phyloP scores from a whole-genome alignment of 2,329 filamentous ascomycete genomes.

The Colletotrichum musae region DNA sequence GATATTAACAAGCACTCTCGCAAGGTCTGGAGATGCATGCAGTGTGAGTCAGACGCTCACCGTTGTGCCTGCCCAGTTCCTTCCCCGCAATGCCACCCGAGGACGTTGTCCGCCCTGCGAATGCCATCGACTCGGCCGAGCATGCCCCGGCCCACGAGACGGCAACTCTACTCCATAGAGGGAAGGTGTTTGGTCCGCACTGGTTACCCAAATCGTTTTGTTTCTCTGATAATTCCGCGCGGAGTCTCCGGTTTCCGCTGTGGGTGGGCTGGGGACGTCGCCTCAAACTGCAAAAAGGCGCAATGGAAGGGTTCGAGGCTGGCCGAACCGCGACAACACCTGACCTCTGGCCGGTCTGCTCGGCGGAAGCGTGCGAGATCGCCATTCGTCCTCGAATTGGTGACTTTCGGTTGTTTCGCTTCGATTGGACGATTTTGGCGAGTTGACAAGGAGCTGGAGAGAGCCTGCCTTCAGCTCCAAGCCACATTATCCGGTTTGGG shows the following conservation, averaged over 20 bases:
- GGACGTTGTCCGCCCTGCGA: neutral
- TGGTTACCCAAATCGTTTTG: slow-evolving; percentile 14
- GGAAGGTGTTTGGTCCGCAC: slow-evolving; percentile 15
- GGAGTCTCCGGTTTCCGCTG: slow-evolving; percentile 30
- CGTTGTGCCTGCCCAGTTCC: neutral
- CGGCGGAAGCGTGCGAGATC: slow-evolving; percentile 11
- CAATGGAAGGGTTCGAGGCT: slow-evolving; percentile 16
- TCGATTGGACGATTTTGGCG: slow-evolving; percentile 35
- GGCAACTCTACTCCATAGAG: neutral
- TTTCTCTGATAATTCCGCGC: slow-evolving; percentile 17
- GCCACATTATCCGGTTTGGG: slow-evolving; percentile 38
- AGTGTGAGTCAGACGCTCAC: neutral
- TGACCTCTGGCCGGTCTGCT: slow-evolving; percentile 3
- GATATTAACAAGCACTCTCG: neutral
- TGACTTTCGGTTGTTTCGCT: slow-evolving; percentile 15
- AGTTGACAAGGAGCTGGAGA: slow-evolving; percentile 28
- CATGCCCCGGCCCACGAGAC: neutral
- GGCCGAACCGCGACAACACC: neutral
- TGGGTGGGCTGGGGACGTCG: slow-evolving; percentile 10
- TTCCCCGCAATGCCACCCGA: slow-evolving; percentile 1
- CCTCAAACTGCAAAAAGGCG: slow-evolving; percentile 18
- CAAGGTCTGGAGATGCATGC: neutral
- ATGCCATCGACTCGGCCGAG: slow-evolving; percentile 13
- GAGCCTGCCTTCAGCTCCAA: slow-evolving; percentile 40
- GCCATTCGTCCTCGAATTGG: slow-evolving; percentile 12